Evolutionary conservation across 768 basidiomycete genomes (phyloP), one percentile per base, ranked within the genome.

Genomic region (Royoungia palumana): DNA sequence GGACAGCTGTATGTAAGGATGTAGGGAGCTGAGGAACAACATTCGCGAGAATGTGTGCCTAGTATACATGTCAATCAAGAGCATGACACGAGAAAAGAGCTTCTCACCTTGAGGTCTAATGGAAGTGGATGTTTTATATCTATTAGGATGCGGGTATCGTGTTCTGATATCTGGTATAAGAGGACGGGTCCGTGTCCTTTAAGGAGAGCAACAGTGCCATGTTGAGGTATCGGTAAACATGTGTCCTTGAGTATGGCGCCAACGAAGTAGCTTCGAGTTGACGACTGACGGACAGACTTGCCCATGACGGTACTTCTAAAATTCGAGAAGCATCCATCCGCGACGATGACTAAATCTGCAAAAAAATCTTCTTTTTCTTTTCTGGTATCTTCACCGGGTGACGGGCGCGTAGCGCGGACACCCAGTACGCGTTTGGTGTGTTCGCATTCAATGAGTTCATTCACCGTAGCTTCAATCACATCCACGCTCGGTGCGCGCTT

Each of bases 311-410:
- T 51, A 11, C 68, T 75, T 42, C 95, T 78, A 75, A 99, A 94
- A 62, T 94, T 96, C 5, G 91, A 94, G 70, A 90, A 90, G 67
- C 92, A 96, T 0, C 95, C 95, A 64, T 99, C 95, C 5, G 94
- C 93, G 50, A 97, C 71, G 63, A 98, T 71, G 38, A 92, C 89
- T 43, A 99, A 67, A 55, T 87, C 82, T 0, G 89, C 93, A 49
- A 73, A 76, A 59, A 84, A 83, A 0, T 75, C 61, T 51, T 82
- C 75, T 58, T 80, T 78, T 52, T 74, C 73, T 20, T 52, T 55
- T 13, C 67, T 65, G 16, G 51, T 63, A 43, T 65, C 62, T 25
- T 44, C 51, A 21, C 35, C 51, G 53, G 75, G 72, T 49, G 67
- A 56, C 10, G 60, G 41, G 49, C 73, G 75, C 37, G 79, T 79